These are phyloP conservation scores for Komagataella kurtzmanii DNA, from an alignment of 805 yeast genomes.

Conservation along the genomic window DNA sequence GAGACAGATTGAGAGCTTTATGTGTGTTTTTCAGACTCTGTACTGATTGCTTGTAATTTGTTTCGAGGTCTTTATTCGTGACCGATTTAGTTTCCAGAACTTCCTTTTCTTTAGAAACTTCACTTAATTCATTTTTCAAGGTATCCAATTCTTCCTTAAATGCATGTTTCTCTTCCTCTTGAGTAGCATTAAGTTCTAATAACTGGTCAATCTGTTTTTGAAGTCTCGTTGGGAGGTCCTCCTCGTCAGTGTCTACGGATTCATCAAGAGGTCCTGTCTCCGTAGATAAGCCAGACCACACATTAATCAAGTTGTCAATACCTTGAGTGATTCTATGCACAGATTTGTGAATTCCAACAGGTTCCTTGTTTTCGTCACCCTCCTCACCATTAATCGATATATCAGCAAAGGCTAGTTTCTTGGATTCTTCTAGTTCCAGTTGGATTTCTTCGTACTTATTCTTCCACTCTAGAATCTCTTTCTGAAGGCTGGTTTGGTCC, in stretches of 20 bases:
- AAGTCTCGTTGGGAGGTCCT: constrained; percentile 22
- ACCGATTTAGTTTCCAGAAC: constrained; percentile 5
- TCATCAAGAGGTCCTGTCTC: constrained; percentile 3
- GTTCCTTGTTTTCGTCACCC: constrained; percentile 7
- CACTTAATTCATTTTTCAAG: constrained; percentile 2
- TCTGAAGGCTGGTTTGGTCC: constrained; percentile 28
- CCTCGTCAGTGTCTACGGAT: constrained; percentile 1
- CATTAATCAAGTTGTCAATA: constrained; percentile 8
- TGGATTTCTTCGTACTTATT: constrained; percentile 27
- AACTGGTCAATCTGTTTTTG: constrained; percentile 47
- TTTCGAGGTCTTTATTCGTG: constrained; percentile 31
- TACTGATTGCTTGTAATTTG: constrained; percentile 57
- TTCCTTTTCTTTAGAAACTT: not conserved
- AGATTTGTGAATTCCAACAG: constrained; percentile 3
- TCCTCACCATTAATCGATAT: constrained; percentile 21
- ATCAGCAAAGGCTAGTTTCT: constrained; percentile 5
- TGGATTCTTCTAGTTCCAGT: constrained; percentile 28
- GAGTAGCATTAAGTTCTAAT: constrained; percentile 16
- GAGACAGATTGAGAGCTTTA: constrained; percentile 60
- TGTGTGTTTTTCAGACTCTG: constrained; percentile 64
- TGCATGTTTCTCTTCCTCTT: constrained; percentile 17
- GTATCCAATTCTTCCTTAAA: constrained; percentile 19
- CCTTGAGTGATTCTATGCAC: constrained; percentile 5
- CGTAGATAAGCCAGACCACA: constrained; percentile 4
- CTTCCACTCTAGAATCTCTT: constrained; percentile 34